Evolutionary conservation across 352 stramenopile species (phyloP).

Genomic region (Phytophthora cactorum): DNA sequence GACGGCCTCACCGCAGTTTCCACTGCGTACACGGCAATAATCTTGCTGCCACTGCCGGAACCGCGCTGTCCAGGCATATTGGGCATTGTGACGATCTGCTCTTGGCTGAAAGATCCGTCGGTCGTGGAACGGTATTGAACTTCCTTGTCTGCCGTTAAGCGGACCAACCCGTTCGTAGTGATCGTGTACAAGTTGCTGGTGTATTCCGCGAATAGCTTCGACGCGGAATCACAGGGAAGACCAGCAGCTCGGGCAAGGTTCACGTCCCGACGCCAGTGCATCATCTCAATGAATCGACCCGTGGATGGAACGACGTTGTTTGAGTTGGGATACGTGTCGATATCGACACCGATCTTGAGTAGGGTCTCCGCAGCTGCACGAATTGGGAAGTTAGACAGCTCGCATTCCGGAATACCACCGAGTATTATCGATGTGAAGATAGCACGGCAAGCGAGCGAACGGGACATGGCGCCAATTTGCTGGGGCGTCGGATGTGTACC

Average conservation of each 20-base stretch:
- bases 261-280: constrained; percentile 53
- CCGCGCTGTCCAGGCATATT: constrained; percentile 12
- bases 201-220: constrained; percentile 53
- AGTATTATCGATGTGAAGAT: constrained; percentile 55
- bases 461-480: constrained; percentile 42
- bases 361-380: constrained; percentile 55
- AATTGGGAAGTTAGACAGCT: constrained; percentile 52
- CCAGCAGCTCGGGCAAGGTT: constrained; percentile 46
- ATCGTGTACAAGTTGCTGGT: constrained; percentile 43
- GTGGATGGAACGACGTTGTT: constrained; percentile 30
- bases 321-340: constrained; percentile 22
- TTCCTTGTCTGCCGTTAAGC: constrained; percentile 44
- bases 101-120: constrained; percentile 30
- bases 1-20: constrained; percentile 15
- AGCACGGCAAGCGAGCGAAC: constrained; percentile 44
- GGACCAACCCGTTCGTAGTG: constrained; percentile 48
- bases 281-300: constrained; percentile 50
- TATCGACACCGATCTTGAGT: constrained; percentile 57
- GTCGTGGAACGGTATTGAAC: constrained; percentile 41
- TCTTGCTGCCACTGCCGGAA: constrained; percentile 9
- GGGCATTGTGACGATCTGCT: constrained; percentile 18
- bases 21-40: constrained; percentile 2
- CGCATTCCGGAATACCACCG: constrained; percentile 47
- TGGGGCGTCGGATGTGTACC: constrained; percentile 39
- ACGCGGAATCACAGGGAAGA: constrained; percentile 50